These are phyloP conservation scores for Eucalyptus dawsonii DNA, from an alignment of 345 rosid species.

Conservation along the genomic window DNA sequence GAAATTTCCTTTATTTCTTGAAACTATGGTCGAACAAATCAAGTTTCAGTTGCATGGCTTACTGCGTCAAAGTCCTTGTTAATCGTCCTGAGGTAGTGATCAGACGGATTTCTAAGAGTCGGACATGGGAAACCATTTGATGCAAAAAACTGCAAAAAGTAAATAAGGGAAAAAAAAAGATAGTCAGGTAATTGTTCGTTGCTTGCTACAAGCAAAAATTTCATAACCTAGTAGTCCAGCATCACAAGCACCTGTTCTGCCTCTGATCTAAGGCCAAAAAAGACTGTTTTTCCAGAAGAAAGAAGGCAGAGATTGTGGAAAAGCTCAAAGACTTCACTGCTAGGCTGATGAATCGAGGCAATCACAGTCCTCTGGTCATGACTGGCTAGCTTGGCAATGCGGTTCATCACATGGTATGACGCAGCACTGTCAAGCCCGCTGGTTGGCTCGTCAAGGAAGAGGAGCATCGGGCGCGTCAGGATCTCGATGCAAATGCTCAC, in stretches of 20 bases:
- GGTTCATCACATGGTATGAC: constrained; percentile 31
- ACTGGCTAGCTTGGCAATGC: constrained; percentile 17
- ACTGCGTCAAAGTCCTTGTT: constrained; percentile 37
- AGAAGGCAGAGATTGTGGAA: constrained; percentile 31
- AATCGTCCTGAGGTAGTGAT: constrained; percentile 14
- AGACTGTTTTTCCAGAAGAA: constrained; percentile 31
- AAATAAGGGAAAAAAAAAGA: background rate
- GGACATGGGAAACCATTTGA: constrained; percentile 15
- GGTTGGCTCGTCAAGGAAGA: constrained; percentile 45
- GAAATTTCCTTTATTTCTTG: background rate
- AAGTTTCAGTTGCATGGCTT: background rate
- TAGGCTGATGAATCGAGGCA: constrained; percentile 44
- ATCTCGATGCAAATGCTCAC: constrained; percentile 52
- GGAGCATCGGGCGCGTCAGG: constrained; percentile 26
- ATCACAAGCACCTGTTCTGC: constrained; percentile 10
- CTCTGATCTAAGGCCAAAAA: constrained; percentile 24
- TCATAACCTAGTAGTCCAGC: background rate
- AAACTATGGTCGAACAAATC: background rate
- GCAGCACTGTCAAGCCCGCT: constrained; percentile 47
- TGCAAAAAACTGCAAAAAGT: constrained; percentile 25
- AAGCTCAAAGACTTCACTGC: constrained; percentile 28
- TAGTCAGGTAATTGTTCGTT: background rate
- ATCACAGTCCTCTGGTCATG: constrained; percentile 23
- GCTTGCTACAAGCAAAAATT: background rate
- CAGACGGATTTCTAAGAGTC: background rate